Conservation (phyloP, 2,329 filamentous ascomycete species). For the Tolypocladium album region DNA sequence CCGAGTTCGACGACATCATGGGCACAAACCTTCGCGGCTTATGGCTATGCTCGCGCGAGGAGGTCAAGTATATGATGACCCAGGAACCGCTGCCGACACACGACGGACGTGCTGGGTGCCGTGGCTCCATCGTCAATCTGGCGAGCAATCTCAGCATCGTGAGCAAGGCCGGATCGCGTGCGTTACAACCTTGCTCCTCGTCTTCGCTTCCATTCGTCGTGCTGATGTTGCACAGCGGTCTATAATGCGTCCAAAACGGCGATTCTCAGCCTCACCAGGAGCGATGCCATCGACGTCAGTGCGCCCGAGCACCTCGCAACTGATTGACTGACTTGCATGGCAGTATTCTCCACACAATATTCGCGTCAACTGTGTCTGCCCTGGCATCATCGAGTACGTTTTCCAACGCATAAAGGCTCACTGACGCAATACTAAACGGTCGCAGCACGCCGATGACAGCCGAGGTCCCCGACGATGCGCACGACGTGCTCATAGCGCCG, state of each 20-base stretch:
- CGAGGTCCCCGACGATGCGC: conserved; percentile 20
- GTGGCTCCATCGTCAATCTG: conserved; percentile 34
- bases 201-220: no score
- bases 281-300: conserved; percentile 32
- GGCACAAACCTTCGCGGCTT: conserved; percentile 31
- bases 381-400: conserved; percentile 26
- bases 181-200: conserved; percentile 6
- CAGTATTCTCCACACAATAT: conserved; percentile 34
- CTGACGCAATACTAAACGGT: background rate
- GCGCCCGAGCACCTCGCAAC: conserved; percentile 2
- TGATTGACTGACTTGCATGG: background rate
- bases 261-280: conserved; percentile 29
- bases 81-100: conserved; percentile 31
- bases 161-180: conserved; percentile 27
- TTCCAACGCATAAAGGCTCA: background rate
- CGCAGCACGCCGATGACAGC: conserved; percentile 29
- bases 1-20: conserved; percentile 31
- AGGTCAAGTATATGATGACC: conserved; percentile 29
- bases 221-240: conserved; percentile 18
- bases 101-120: conserved; percentile 23
- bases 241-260: conserved; percentile 36
- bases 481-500: conserved; percentile 20
- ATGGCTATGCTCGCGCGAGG: conserved; percentile 32
- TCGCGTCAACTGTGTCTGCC: conserved; percentile 34
- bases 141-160: conserved; percentile 32